Evolutionary conservation across 768 basidiomycete species (phyloP), one percentile per base, ranked within the genome.

Genomic region (Xerocomus potaroensis): DNA sequence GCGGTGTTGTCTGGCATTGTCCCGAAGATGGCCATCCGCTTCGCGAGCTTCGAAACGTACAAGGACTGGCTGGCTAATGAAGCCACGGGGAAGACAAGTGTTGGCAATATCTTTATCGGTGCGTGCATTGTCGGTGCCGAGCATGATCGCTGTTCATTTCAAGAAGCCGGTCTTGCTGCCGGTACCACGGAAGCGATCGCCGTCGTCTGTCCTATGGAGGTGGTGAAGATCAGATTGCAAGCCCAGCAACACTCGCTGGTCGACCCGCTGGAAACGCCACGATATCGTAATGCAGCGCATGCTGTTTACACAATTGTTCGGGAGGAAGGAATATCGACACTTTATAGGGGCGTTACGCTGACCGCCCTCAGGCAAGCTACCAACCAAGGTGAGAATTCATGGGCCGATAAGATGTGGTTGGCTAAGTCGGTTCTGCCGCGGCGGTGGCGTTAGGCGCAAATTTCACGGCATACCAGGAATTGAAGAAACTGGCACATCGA

Each of bases 11-110:
- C 90, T 10, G 96, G 96, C 10, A 99, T 99, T 65, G 91, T 97
- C 8, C 96, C 96, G 1, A 99, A 99, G 73, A 99, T 99, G 96
- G 92, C 92, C 39, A 97, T 93, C 62, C 87, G 96, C 29, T 99
- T 98, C 65, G 94, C 95, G 9, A 91, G 90, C 66, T 99, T 99
- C 64, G 96, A 99, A 72, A 75, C 83, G 36, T 99, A 99, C 77
- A 93, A 95, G 67, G 78, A 73, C 0, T 83, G 78, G 77, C 68
- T 98, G 34, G 81, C 87, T 3, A 81, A 91, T 57, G 74, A 77
- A 50, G 65, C 74, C 31, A 91, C 89, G 0, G 94, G 94, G 21
- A 79, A 86, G 68, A 87, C 93, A 5, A 79, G 73, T 41, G 75
- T 87, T 3, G 83, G 86, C 1, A 80, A 69, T 47, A 92, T 95